A percentile compares a stretch with the other conserved stretches of the same genome.
These are phyloP conservation scores for Bidens hawaiensis DNA, from an alignment of 140 eudicot species.

Conservation along the genomic window DNA sequence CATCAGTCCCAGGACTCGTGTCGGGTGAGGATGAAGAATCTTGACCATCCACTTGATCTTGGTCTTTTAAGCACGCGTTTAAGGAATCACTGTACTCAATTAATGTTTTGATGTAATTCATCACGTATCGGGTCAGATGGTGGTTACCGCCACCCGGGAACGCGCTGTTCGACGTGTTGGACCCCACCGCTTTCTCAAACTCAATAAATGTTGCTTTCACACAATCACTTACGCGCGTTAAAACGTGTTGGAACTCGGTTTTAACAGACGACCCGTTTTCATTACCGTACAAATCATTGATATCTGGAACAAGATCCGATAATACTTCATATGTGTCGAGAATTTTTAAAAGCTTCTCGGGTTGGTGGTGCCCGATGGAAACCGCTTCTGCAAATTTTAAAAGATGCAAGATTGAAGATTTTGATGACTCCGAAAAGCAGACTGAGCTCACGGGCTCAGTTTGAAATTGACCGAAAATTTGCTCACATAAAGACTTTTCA, in stretches of 20 bases:
- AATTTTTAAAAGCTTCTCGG: conserved; percentile 73
- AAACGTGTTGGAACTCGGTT: conserved; percentile 54
- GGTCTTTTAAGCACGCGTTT: conserved; percentile 52
- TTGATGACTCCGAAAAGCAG: conserved; percentile 72
- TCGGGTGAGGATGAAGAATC: conserved; percentile 48
- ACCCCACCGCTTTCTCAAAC: conserved; percentile 66
- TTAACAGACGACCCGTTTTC: conserved; percentile 41
- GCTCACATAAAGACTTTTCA: conserved; percentile 67
- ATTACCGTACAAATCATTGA: conserved; percentile 44
- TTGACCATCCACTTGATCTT: conserved; percentile 24
- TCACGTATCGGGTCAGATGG: conserved; percentile 80
- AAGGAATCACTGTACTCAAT: conserved; percentile 57
- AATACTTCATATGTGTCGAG: conserved; percentile 85
- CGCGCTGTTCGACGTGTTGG: conserved; percentile 53
- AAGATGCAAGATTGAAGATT: conserved; percentile 62
- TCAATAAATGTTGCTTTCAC: conserved; percentile 79
- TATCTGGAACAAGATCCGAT: conserved; percentile 57
- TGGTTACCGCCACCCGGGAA: conserved; percentile 93
- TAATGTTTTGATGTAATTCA: conserved; percentile 69
- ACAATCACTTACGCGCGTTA: conserved; percentile 59
- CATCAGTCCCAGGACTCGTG: conserved; percentile 29
- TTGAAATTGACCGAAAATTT: conserved; percentile 65
- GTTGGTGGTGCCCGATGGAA: conserved; percentile 84
- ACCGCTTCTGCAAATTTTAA: conserved; percentile 76
- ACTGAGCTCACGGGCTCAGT: conserved; percentile 40